phyloP scores from a whole-genome alignment of 495 filamentous ascomycete species.

The Talaromyces borbonicus region DNA sequence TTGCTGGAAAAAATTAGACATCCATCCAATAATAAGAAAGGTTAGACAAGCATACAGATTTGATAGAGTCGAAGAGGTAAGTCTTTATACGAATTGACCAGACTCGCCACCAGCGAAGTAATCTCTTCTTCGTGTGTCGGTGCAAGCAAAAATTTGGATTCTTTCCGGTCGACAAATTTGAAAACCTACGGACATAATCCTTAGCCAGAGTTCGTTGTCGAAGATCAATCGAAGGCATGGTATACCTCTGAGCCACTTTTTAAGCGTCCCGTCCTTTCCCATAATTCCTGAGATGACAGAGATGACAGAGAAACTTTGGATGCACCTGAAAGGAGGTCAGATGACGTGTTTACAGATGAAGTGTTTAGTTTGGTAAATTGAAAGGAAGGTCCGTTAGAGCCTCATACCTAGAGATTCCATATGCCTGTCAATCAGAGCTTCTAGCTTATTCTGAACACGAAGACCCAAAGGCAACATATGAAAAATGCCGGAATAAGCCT shows the following conservation, averaged over 20 bases:
- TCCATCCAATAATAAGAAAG: background rate
- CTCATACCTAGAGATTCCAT: conserved; percentile 64
- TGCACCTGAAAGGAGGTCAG: conserved; percentile 48
- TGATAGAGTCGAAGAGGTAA: conserved; percentile 86
- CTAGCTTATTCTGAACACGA: conserved; percentile 81
- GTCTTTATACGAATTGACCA: conserved; percentile 76
- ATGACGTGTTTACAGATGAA: too few species aligned
- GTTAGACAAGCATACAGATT: conserved; percentile 47
- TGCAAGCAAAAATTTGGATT: conserved; percentile 64
- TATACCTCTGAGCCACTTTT: conserved; percentile 53
- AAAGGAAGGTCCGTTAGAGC: conserved; percentile 7
- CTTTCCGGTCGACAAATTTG: conserved; percentile 68
- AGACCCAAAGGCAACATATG: conserved; percentile 88
- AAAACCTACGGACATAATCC: conserved; percentile 49
- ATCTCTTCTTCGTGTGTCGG: conserved; percentile 98
- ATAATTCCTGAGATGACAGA: conserved; percentile 75
- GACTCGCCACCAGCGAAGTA: conserved; percentile 62
- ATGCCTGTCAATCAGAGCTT: conserved; percentile 75
- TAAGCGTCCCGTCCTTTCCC: conserved; percentile 60
- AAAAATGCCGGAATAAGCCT: conserved; percentile 84
- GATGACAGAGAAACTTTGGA: conserved; percentile 83
- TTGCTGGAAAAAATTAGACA: conserved; percentile 29
- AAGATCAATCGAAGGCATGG: background rate
- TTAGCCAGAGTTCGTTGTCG: background rate
- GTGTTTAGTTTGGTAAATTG: background rate